Percentiles rank a stretch among this genome's conserved stretches.
phyloP scores from a whole-genome alignment of 2,329 filamentous ascomycete genomes.

The Aspergillus japonicus region DNA sequence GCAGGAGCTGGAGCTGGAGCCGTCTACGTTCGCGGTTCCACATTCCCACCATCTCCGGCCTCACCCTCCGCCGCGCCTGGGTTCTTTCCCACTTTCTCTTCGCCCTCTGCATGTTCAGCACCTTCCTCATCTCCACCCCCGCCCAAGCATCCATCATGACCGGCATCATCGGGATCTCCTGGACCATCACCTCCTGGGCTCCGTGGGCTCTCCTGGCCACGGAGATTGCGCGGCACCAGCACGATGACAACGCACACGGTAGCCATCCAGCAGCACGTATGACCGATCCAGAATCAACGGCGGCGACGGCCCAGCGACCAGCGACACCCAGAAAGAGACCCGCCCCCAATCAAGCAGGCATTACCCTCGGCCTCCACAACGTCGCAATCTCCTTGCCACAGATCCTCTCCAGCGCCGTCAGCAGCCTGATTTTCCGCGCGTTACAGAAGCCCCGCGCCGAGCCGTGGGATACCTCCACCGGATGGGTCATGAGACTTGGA shows the following conservation, averaged over 20 bases:
- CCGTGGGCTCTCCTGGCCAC: conserved; percentile 89
- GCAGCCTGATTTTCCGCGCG: conserved; percentile 6
- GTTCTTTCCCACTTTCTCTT: conserved; percentile 77
- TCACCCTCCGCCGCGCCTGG: conserved; percentile 80
- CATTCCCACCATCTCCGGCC: background rate
- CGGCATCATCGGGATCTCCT: conserved; percentile 77
- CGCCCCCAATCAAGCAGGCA: conserved; percentile 1
- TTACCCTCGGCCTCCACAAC: conserved; percentile 6
- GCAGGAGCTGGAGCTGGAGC: background rate
- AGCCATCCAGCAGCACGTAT: too few species aligned
- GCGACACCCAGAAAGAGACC: background rate
- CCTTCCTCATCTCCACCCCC: conserved; percentile 70
- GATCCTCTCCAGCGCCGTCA: conserved; percentile 6
- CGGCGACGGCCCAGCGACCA: background rate
- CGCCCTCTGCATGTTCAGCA: conserved; percentile 71
- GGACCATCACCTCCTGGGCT: conserved; percentile 87
- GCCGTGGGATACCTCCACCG: conserved; percentile 7
- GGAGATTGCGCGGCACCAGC: conserved; percentile 46
- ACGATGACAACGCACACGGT: background rate
- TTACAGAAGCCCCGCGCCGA: conserved; percentile 7
- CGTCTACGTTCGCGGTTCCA: background rate
- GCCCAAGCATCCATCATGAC: conserved; percentile 70
- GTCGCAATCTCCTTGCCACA: conserved; percentile 8
- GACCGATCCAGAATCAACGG: background rate
- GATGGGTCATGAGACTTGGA: conserved; percentile 8